Percentiles rank a stretch among this genome's conserved stretches.
Conservation (phyloP, 1,284 basidiomycete species). For the Fomitopsis palustris region DNA sequence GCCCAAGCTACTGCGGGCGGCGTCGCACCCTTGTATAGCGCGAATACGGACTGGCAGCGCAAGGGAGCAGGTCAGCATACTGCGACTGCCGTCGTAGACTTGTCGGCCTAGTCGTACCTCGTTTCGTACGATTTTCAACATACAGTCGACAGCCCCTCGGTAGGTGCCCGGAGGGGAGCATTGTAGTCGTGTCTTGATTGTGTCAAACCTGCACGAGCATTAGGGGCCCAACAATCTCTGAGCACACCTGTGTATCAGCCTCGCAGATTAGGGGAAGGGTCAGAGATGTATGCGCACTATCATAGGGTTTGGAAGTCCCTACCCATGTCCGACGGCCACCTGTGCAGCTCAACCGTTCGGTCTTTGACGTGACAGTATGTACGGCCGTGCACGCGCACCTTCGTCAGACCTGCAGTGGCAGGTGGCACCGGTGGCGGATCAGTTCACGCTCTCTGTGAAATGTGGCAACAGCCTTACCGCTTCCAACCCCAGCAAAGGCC, state of each 20-base stretch:
- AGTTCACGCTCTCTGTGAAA: neutral
- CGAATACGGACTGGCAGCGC: slow-evolving; percentile 27
- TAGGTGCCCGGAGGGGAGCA: slow-evolving; percentile 72
- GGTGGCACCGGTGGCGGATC: neutral
- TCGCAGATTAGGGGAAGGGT: neutral
- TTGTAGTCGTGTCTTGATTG: slow-evolving; percentile 71
- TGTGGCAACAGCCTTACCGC: slow-evolving; percentile 38
- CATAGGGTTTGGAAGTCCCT: slow-evolving; percentile 13
- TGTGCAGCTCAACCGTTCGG: slow-evolving; percentile 19
- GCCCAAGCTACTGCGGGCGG: slow-evolving; percentile 79
- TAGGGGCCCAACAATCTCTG: neutral
- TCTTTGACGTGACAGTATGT: neutral
- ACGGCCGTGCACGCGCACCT: slow-evolving; percentile 34
- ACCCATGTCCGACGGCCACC: slow-evolving; percentile 72
- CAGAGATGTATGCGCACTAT: neutral
- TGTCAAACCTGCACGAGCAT: slow-evolving; percentile 53
- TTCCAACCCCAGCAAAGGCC: slow-evolving; percentile 59
- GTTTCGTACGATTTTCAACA: slow-evolving; percentile 57
- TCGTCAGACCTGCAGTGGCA: slow-evolving; percentile 48
- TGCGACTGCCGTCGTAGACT: neutral
- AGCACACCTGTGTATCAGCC: neutral
- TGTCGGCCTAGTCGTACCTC: slow-evolving; percentile 45
- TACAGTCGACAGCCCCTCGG: slow-evolving; percentile 62
- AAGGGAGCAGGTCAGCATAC: neutral
- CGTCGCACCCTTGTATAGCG: slow-evolving; percentile 69